phyloP scores from a whole-genome alignment of 345 rosid species.

The Dipteronia dyeriana region DNA sequence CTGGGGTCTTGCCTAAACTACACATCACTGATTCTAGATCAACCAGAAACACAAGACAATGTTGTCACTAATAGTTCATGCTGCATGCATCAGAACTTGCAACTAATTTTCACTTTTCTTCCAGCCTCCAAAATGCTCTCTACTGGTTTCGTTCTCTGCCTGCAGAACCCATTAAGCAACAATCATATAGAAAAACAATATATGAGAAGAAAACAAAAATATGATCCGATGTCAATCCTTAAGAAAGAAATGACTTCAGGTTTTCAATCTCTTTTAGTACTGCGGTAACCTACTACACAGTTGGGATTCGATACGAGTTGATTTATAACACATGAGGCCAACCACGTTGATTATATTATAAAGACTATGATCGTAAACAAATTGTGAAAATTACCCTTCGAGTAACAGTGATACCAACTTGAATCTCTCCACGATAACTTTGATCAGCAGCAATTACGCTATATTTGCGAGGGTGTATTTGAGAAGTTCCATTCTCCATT shows the following conservation, averaged over 20 bases:
- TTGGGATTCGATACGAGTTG: background rate
- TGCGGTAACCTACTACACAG: no score
- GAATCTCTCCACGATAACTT: slow-evolving; percentile 66
- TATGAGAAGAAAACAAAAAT: no score
- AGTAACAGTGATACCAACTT: slow-evolving; percentile 61
- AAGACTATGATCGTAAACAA: background rate
- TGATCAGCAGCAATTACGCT: slow-evolving; percentile 47
- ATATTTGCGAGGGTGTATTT: slow-evolving; percentile 60
- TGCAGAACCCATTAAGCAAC: slow-evolving; percentile 24
- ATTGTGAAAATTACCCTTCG: slow-evolving; percentile 30
- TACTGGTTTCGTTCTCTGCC: slow-evolving; percentile 34
- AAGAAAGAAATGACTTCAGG: no score
- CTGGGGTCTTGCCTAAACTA: background rate
- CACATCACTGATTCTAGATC: background rate
- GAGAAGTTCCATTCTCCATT: slow-evolving; percentile 70
- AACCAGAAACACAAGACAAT: background rate
- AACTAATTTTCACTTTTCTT: slow-evolving; percentile 45
- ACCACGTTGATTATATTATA: background rate
- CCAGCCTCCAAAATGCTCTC: slow-evolving; percentile 78
- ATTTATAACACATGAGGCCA: background rate
- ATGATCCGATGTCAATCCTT: no score
- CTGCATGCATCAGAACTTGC: background rate
- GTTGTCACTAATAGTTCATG: background rate
- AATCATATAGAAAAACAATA: background rate
- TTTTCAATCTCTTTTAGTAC: no score